Evolutionary conservation across 352 stramenopile genomes (phyloP), one percentile per base, ranked within the genome.

Genomic region (Phytophthora lateralis): DNA sequence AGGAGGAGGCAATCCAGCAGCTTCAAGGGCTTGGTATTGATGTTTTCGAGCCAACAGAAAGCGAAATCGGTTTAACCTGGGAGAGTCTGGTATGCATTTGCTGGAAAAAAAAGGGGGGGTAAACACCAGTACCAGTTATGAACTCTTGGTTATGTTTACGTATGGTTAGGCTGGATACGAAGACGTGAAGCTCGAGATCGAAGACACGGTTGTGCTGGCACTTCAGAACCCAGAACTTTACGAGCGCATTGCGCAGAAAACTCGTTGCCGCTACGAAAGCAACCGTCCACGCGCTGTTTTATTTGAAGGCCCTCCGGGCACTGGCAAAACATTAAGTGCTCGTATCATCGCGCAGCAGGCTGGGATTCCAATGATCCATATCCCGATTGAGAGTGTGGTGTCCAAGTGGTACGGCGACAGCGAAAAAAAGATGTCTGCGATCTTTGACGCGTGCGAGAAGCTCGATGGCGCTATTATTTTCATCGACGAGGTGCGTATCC

Each of bases 391-490:
- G 68, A 96, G 82, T 57, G 86, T 98, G 44, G 89, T 98, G 34
- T 97, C 88, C 26, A 98, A 98, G 65, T 98, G 88, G 88, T 98
- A 98, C 50, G 93, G 93, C 17, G 93, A 98, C 56, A 97, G 90
- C 76, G 93, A 98, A 64, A 97, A 97, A 72, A 95, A 96, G 48
- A 92, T 98, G 76, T 92, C 85, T 44, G 70, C 86, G n/a, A 98
- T 98, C 43, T 97, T 98, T 68, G 92, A 98, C 44, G 85, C 90
- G 0, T 97, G 90, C 60, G 88, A 98, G 55, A 92, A 97, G 64
- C 71, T 98, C 20, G 85, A 95, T 42, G 89, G 87, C 9, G 87
- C 88, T 15, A 97, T 98, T 65, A 96, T 98, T 63, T 98, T 98
- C 53, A 97, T 98, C 65, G 94, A 98, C 57, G 94, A 98, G 72